Evolutionary conservation across 257 asterid genomes (phyloP).

Genomic region (Striga asiatica): DNA sequence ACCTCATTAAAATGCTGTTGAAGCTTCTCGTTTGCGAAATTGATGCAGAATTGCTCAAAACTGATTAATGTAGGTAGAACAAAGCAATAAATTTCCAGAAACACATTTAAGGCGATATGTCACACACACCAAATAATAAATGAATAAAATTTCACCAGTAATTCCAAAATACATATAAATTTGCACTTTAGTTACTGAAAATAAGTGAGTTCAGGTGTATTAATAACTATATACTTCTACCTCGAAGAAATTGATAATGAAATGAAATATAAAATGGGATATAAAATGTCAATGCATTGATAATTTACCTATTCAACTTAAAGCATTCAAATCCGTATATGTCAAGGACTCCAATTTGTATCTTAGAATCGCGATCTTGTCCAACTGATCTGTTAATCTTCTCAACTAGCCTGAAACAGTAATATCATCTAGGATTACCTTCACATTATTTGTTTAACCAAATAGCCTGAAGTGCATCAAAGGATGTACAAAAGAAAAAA

Average conservation of each 20-base stretch:
- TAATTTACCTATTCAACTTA: slow-evolving; percentile 63
- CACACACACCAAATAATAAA: neutral
- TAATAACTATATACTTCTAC: neutral
- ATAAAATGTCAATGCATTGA: no score
- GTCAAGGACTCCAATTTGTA: slow-evolving; percentile 91
- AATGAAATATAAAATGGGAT: neutral
- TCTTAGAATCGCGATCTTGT: slow-evolving; percentile 80
- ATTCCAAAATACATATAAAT: slow-evolving; percentile 5
- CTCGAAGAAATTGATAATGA: neutral
- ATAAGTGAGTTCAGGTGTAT: neutral
- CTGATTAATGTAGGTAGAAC: slow-evolving; percentile 30
- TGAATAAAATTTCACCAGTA: neutral
- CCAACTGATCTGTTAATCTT: slow-evolving; percentile 94
- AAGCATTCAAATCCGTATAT: slow-evolving; percentile 98
- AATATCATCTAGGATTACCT: slow-evolving; percentile 1
- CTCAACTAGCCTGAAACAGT: slow-evolving; percentile 85
- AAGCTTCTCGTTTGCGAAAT: slow-evolving; percentile 97
- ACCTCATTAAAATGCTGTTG: slow-evolving; percentile 99
- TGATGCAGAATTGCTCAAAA: slow-evolving; percentile 98
- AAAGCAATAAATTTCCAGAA: slow-evolving; percentile 12
- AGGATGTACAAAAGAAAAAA: slow-evolving; percentile 7
- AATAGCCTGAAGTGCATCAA: slow-evolving; percentile 7
- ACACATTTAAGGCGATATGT: neutral
- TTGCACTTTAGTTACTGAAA: neutral
- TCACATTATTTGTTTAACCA: slow-evolving; percentile 16